A percentile compares a stretch with the other conserved stretches of the same genome.
These are phyloP conservation scores for Plantago major DNA, from an alignment of 257 asterid species.

Conservation along the genomic window DNA sequence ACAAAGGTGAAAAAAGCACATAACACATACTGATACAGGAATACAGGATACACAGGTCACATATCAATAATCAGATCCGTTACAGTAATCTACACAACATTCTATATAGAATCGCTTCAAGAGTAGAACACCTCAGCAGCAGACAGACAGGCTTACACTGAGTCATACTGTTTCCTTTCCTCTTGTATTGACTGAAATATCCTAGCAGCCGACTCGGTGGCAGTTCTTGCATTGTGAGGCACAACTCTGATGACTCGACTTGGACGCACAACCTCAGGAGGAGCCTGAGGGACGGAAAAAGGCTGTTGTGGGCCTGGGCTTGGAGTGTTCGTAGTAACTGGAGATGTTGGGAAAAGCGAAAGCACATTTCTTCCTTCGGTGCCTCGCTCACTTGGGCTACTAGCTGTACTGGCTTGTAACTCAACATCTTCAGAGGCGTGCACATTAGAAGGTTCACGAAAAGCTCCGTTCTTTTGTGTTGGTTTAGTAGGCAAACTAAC, in stretches of 20 bases:
- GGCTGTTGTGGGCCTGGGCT: conserved; percentile 3
- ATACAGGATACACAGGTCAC: no score
- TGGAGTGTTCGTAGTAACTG: conserved; percentile 17
- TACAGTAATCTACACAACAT: neutral
- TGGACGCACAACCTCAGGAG: conserved; percentile 22
- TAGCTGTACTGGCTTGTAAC: conserved; percentile 56
- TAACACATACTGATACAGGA: conserved; percentile 12
- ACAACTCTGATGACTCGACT: conserved; percentile 64
- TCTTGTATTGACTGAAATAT: conserved; percentile 77
- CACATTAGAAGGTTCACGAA: conserved; percentile 12
- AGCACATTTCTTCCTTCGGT: conserved; percentile 38
- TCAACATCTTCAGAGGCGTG: conserved; percentile 34
- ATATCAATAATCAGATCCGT: no score
- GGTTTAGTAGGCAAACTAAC: conserved; percentile 13
- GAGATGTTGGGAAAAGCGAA: conserved; percentile 50
- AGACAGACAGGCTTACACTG: conserved; percentile 14
- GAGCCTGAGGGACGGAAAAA: neutral
- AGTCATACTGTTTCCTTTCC: conserved; percentile 65
- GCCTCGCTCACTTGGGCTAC: conserved; percentile 40
- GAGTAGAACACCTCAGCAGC: neutral
- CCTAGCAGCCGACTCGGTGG: conserved; percentile 81
- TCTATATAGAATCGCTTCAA: conserved; percentile 3
- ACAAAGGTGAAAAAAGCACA: neutral
- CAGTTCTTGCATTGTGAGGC: conserved; percentile 64
- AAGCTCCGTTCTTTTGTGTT: conserved; percentile 23